phyloP scores from a whole-genome alignment of 495 filamentous ascomycete species.

The Clohesyomyces aquaticus region DNA sequence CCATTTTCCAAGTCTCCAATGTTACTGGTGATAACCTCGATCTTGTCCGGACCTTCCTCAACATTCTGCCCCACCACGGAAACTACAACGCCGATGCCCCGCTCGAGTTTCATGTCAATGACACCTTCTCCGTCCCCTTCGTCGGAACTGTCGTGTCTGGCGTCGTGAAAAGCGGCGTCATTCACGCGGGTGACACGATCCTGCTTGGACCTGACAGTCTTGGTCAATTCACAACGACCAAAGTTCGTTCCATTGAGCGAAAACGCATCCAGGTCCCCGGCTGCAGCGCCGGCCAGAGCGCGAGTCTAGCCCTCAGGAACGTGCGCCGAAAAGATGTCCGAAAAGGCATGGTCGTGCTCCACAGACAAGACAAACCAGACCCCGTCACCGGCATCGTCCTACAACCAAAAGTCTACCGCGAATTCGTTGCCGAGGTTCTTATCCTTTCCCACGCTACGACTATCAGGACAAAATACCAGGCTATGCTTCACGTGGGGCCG shows the following conservation, averaged over 20 bases:
- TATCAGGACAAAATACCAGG: slow-evolving; percentile 96
- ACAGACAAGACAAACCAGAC: slow-evolving; percentile 67
- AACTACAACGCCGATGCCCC: slow-evolving; percentile 85
- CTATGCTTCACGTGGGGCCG: slow-evolving; percentile 96
- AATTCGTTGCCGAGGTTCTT: slow-evolving; percentile 94
- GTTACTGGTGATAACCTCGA: slow-evolving; percentile 88
- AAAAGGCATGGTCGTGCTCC: slow-evolving; percentile 97
- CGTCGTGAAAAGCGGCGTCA: slow-evolving; percentile 83
- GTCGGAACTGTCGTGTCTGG: slow-evolving; percentile 95
- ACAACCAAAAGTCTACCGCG: slow-evolving; percentile 77
- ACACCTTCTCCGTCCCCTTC: slow-evolving; percentile 98
- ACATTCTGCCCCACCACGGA: slow-evolving; percentile 93
- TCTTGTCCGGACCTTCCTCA: slow-evolving; percentile 85
- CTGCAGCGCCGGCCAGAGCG: slow-evolving; percentile 88
- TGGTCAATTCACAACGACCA: slow-evolving; percentile 88
- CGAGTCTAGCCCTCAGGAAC: slow-evolving; percentile 85
- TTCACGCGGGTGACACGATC: slow-evolving; percentile 88
- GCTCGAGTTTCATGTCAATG: slow-evolving; percentile 96
- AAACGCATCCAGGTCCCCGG: slow-evolving; percentile 91
- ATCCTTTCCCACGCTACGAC: slow-evolving; percentile 98
- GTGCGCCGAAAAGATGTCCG: slow-evolving; percentile 90
- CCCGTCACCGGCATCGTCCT: slow-evolving; percentile 34
- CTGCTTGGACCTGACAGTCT: slow-evolving; percentile 90
- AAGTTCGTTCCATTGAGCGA: slow-evolving; percentile 89
- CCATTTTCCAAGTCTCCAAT: slow-evolving; percentile 97